Percentiles rank a stretch among this genome's conserved stretches.
Conservation (phyloP, 177 flowering plant genomes). For the Vitis hybrid region DNA sequence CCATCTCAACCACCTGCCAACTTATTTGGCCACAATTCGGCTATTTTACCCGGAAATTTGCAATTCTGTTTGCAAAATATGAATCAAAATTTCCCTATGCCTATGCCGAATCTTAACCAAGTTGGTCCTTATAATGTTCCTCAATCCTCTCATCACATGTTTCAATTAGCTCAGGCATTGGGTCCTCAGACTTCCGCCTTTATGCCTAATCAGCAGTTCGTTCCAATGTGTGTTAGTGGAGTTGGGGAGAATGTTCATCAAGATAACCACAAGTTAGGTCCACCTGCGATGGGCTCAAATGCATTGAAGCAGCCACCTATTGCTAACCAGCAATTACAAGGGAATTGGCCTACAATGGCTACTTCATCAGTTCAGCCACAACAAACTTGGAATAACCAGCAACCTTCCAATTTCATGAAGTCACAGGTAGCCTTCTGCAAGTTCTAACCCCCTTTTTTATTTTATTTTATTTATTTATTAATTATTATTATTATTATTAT, state of each 20-base stretch:
- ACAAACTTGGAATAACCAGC: constrained; percentile 21
- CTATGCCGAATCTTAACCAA: constrained; percentile 29
- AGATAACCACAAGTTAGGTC: constrained; percentile 13
- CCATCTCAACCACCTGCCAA: constrained; percentile 28
- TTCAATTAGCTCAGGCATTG: constrained; percentile 16
- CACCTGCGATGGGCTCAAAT: constrained; percentile 1
- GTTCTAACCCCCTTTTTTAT: background rate
- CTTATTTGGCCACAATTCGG: constrained; percentile 18
- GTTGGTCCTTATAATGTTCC: constrained; percentile 8
- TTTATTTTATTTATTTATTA: background rate
- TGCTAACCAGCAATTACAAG: constrained; percentile 18
- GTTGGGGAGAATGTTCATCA: constrained; percentile 19
- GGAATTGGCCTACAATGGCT: constrained; percentile 11
- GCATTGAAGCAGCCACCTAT: constrained; percentile 6
- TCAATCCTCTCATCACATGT: constrained; percentile 9
- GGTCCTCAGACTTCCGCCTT: constrained; percentile 26
- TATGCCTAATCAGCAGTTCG: constrained; percentile 25
- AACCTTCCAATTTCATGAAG: constrained; percentile 1
- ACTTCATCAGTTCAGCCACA: constrained; percentile 20
- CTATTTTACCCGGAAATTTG: constrained; percentile 24
- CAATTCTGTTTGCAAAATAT: constrained; percentile 32
- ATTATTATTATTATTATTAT: background rate
- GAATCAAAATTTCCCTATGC: constrained; percentile 24
- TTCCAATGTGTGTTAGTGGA: constrained; percentile 19
- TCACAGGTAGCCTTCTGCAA: constrained; percentile 27